phyloP scores from a whole-genome alignment of 495 filamentous ascomycete genomes.

The Talaromyces trachyspermus region DNA sequence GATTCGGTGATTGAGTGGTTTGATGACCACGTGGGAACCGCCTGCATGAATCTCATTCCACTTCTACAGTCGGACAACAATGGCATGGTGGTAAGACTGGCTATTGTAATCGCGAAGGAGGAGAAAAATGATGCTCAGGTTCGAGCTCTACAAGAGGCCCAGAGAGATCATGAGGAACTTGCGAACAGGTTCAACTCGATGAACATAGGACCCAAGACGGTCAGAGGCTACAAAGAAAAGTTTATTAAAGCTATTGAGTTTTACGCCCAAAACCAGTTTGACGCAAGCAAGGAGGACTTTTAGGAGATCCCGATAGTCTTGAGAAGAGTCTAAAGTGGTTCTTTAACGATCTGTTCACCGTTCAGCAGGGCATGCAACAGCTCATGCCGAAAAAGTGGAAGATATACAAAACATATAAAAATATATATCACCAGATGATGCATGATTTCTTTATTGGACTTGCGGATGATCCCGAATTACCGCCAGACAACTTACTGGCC shows the following conservation, averaged over 20 bases:
- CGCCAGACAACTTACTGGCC: conserved; percentile 69
- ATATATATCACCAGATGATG: conserved; percentile 90
- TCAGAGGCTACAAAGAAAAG: conserved; percentile 96
- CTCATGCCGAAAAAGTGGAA: conserved; percentile 97
- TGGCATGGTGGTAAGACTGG: conserved; percentile 82
- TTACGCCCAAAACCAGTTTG: conserved; percentile 65
- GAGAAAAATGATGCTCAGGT: conserved; percentile 92
- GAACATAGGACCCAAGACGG: conserved; percentile 78
- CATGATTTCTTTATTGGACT: conserved; percentile 79
- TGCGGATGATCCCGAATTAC: conserved; percentile 73
- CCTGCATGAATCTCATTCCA: conserved; percentile 84
- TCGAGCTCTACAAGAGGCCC: conserved; percentile 81
- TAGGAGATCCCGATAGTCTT: conserved; percentile 72
- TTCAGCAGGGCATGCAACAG: conserved; percentile 78
- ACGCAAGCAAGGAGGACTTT: conserved; percentile 66
- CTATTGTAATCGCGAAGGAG: conserved; percentile 87
- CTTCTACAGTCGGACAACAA: conserved; percentile 76
- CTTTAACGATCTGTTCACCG: conserved; percentile 92
- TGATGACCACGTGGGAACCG: conserved; percentile 83
- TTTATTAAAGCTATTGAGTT: conserved; percentile 75
- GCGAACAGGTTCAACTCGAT: conserved; percentile 91
- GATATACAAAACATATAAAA: conserved; percentile 81
- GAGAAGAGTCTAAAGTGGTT: conserved; percentile 88
- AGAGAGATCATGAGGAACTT: conserved; percentile 91
- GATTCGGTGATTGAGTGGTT: conserved; percentile 88